Evolutionary conservation across 306 rosid species (phyloP).

Genomic region (Rosa multiflora): DNA sequence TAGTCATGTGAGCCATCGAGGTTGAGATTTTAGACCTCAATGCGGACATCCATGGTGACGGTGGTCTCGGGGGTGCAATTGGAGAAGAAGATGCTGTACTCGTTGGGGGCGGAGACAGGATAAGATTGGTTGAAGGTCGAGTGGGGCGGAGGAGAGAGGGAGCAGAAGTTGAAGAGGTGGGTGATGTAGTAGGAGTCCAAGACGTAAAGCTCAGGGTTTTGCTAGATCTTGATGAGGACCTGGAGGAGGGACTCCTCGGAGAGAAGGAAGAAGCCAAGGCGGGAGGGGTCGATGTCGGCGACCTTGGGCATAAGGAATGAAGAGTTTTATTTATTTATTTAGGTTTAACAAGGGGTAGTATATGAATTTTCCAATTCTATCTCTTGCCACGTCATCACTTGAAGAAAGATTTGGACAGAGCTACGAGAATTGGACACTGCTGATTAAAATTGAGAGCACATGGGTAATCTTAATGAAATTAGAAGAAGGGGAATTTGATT

Average conservation of each 20-base stretch:
- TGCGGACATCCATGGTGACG: conserved; percentile 68
- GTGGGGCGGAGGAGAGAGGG: conserved; percentile 70
- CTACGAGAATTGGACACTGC: no score
- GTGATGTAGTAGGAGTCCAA: conserved; percentile 53
- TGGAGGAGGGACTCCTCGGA: conserved; percentile 80
- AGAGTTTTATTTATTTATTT: no score
- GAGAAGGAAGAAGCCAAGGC: conserved; percentile 79
- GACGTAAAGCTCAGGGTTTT: conserved; percentile 65
- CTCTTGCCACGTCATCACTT: no score
- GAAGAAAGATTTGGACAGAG: no score
- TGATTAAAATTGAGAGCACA: no score
- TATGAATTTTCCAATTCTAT: no score
- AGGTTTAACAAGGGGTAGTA: no score
- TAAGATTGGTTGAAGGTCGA: conserved; percentile 46
- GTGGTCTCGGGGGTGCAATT: conserved; percentile 65
- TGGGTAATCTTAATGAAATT: no score
- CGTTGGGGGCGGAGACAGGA: conserved; percentile 62
- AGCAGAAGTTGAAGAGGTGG: conserved; percentile 56
- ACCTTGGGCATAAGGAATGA: neutral
- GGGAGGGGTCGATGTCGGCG: conserved; percentile 38
- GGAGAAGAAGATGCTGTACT: conserved; percentile 73
- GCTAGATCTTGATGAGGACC: conserved; percentile 78
- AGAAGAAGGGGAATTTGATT: no score
- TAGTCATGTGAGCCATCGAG: conserved; percentile 49
- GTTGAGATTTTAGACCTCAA: conserved; percentile 67